Percentiles rank a stretch among this genome's conserved stretches.
phyloP scores from a whole-genome alignment of 1,284 basidiomycete genomes.

The Moniliella sp. region DNA sequence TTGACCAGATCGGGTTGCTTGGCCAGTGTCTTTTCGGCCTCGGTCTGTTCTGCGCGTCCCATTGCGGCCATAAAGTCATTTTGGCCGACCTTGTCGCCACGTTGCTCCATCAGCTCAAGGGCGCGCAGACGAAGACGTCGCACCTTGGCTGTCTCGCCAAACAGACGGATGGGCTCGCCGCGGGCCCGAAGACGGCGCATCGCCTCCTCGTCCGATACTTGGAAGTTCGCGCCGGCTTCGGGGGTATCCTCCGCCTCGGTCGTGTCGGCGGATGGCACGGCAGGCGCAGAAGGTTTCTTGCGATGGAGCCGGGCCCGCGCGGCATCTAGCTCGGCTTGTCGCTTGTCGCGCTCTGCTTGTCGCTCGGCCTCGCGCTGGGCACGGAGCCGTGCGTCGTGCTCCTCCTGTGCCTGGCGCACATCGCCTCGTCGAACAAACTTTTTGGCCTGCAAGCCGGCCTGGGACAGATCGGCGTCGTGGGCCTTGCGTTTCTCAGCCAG shows the following conservation, averaged over 20 bases:
- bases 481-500: constrained; percentile 1
- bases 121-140: constrained; percentile 68
- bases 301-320: background rate
- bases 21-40: constrained; percentile 1
- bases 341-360: background rate
- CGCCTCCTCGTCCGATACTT: constrained; percentile 79
- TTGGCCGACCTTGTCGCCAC: constrained; percentile 12
- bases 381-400: background rate
- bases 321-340: background rate
- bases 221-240: constrained; percentile 44
- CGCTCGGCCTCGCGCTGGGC: background rate
- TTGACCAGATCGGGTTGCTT: constrained; percentile 8
- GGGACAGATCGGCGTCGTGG: background rate
- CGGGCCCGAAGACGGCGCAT: constrained; percentile 65
- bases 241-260: background rate
- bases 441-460: background rate
- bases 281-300: background rate
- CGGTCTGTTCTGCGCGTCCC: constrained; percentile 50
- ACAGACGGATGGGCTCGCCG: constrained; percentile 79
- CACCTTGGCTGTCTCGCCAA: constrained; percentile 85
- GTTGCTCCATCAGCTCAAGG: constrained; percentile 57
- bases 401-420: background rate
- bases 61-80: constrained; percentile 80
- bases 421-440: constrained; percentile 1
- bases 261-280: background rate